Conservation (phyloP, 176 grass and related monocot genomes). For the Bonia amplexicaulis region DNA sequence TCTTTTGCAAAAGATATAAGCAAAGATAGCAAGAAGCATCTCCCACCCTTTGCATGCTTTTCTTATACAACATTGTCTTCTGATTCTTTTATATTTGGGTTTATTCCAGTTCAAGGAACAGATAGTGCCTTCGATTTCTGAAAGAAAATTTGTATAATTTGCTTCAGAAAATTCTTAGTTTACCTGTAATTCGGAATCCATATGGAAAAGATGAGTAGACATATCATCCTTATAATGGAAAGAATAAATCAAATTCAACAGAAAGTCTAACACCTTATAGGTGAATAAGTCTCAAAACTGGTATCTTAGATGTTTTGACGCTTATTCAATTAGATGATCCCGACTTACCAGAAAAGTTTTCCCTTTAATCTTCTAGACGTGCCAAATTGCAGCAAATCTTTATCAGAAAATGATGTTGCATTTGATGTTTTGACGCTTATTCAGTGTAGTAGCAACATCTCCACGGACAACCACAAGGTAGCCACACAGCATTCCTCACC, state of each 20-base stretch:
- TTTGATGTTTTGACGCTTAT: too few species aligned
- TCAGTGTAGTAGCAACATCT: neutral
- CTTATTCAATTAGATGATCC: too few species aligned
- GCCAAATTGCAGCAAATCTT: too few species aligned
- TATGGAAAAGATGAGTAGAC: neutral
- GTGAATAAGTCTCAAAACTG: too few species aligned
- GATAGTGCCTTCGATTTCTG: neutral
- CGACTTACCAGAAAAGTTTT: too few species aligned
- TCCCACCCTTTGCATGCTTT: slow-evolving; percentile 10
- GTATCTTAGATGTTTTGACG: too few species aligned
- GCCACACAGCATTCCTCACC: neutral
- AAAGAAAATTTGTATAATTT: neutral
- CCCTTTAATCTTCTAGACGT: too few species aligned
- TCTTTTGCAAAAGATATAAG: slow-evolving; percentile 29
- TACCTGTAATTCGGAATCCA: neutral
- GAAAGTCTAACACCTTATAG: neutral
- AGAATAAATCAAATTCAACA: neutral
- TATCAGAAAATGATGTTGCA: too few species aligned
- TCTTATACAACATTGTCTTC: neutral
- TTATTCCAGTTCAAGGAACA: neutral
- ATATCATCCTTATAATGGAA: neutral
- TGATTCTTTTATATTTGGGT: neutral
- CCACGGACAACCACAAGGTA: neutral
- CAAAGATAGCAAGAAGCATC: slow-evolving; percentile 27
- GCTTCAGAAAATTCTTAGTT: neutral